Evolutionary conservation across 805 yeast genomes (phyloP), one percentile per base, ranked within the genome.

Genomic region (Spathaspora sp.): DNA sequence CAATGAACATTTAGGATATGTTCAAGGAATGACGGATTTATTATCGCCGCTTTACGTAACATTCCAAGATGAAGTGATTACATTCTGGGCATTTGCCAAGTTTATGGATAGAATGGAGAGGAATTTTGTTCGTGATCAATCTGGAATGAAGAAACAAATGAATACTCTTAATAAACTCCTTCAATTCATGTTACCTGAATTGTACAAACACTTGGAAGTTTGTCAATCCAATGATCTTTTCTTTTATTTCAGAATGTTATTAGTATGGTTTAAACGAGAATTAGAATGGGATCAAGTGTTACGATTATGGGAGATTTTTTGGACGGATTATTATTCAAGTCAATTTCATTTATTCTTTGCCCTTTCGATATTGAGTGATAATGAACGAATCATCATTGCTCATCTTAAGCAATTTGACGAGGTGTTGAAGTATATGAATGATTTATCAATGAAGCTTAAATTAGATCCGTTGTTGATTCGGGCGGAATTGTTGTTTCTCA

Each of bases 1-100:
- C 65, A 92, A 94, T 66, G 76, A 73, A 45, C 86, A 90, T 58
- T 69, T 94, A 58, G 99, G 99, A 0, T 94, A 94, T 62, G 97
- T 94, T 17, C 99, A 94, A 70, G 99, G 99, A 1, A 94, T 94
- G 99, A 83, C 94, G 9, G 99, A 94, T 67, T 72, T 94, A 48
- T 72, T 94, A 38, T 87, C 97, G 0, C 97, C 97, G 0, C 68
- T 94, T 2, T 94, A 90, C 65, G 81, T 78, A 49, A 69, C 63
- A 61, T 73, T 59, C 57, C 78, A 79, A 57, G 96, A 92, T 64
- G 97, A 92, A 58, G 73, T 85, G 0, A 61, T 90, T 20, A 76
- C 97, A 5, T 94, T 94, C 66, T 90, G 97, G 96, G 85, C 91
- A 8, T 93, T 94, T 71, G 77, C 81, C 2, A 81, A 83, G 40